phyloP scores from a whole-genome alignment of 2,329 filamentous ascomycete species.

The Colletotrichum siamense region DNA sequence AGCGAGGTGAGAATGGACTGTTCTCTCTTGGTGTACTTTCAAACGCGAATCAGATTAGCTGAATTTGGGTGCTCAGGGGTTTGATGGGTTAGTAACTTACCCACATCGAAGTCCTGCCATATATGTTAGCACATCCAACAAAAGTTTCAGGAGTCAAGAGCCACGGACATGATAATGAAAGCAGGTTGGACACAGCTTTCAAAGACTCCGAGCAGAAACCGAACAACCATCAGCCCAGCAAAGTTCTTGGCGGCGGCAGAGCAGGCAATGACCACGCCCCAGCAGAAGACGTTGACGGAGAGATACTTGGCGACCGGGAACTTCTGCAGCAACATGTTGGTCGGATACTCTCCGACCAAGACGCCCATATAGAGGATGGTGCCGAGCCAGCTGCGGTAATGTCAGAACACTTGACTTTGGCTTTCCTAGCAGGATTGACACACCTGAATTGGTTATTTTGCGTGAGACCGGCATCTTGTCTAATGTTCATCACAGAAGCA shows the following conservation, averaged over 20 bases:
- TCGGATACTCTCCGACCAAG: conserved; percentile 65
- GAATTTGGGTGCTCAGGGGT: background rate
- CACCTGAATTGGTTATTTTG: conserved; percentile 24
- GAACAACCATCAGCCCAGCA: conserved; percentile 18
- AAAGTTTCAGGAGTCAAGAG: too few relatives aligned
- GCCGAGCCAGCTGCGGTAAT: conserved; percentile 50
- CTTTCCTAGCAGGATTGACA: too few relatives aligned
- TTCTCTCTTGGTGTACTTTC: conserved; percentile 50
- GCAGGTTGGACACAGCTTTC: conserved; percentile 42
- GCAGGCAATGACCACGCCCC: conserved; percentile 46
- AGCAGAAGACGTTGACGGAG: conserved; percentile 40
- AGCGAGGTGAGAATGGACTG: conserved; percentile 67
- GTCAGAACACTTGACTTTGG: conserved; percentile 44
- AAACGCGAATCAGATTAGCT: background rate
- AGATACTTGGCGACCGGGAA: conserved; percentile 28
- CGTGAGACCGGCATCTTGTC: conserved; percentile 50
- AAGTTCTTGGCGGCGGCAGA: conserved; percentile 23
- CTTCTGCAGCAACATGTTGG: conserved; percentile 58
- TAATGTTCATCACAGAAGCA: conserved; percentile 59
- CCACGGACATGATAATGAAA: conserved; percentile 42
- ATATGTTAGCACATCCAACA: background rate
- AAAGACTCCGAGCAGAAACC: conserved; percentile 24
- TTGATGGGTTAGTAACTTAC: background rate
- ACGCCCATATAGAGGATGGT: conserved; percentile 65
- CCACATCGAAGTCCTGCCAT: conserved; percentile 42